A percentile compares a stretch with the other conserved stretches of the same genome.
These are phyloP conservation scores for Rubroshorea leprosula DNA, from an alignment of 345 rosid genomes.

Conservation along the genomic window DNA sequence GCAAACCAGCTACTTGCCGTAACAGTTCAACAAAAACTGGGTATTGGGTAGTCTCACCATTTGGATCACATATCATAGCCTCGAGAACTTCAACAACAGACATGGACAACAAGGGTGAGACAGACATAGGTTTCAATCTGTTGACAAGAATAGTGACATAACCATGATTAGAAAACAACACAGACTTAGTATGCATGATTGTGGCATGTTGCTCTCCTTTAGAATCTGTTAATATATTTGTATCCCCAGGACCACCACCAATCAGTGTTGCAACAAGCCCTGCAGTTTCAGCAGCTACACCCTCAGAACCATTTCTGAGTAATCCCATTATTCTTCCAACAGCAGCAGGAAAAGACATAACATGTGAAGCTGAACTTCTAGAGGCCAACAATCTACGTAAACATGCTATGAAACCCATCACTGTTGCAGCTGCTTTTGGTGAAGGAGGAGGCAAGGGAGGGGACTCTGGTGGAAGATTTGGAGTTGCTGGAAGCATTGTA, in stretches of 20 bases:
- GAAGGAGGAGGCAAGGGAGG: conserved; percentile 99
- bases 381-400: conserved; percentile 89
- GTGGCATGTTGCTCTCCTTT: conserved; percentile 95
- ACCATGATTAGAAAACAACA: conserved; percentile 72
- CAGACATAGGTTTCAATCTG: conserved; percentile 91
- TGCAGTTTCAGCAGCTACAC: conserved; percentile 91
- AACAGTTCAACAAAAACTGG: conserved; percentile 93
- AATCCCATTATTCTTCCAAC: conserved; percentile 99
- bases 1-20: conserved; percentile 93
- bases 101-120: conserved; percentile 92
- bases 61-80: conserved; percentile 98
- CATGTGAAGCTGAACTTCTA: conserved; percentile 91
- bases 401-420: conserved; percentile 94
- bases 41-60: conserved; percentile 95
- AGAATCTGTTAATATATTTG: conserved; percentile 53
- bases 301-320: conserved; percentile 97
- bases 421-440: conserved; percentile 98
- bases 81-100: conserved; percentile 95
- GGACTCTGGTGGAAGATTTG: conserved; percentile 88
- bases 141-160: conserved; percentile 73
- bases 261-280: conserved; percentile 82
- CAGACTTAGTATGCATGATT: conserved; percentile 92
- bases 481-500: conserved; percentile 94
- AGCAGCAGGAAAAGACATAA: conserved; percentile 98
- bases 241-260: conserved; percentile 78